phyloP scores from a whole-genome alignment of 2,329 filamentous ascomycete species.

The Epichloe coenophiala region DNA sequence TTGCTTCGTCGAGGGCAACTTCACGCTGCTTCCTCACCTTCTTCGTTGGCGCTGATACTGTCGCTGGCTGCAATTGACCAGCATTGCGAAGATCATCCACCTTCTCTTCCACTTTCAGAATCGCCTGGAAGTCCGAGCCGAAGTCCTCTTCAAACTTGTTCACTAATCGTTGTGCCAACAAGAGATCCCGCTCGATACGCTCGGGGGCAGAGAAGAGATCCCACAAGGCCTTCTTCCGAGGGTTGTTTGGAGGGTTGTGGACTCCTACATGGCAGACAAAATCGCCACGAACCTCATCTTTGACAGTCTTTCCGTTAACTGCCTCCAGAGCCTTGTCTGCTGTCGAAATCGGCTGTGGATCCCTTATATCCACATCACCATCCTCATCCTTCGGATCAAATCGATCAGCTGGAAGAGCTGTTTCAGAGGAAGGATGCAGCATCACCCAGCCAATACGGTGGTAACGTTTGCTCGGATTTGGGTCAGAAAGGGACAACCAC shows the following conservation, averaged over 20 bases:
- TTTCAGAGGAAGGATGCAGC: slow-evolving; percentile 67
- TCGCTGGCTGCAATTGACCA: slow-evolving; percentile 60
- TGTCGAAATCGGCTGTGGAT: slow-evolving; percentile 39
- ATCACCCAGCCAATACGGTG: slow-evolving; percentile 98
- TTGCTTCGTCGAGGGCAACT: slow-evolving; percentile 45
- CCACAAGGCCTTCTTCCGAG: slow-evolving; percentile 91
- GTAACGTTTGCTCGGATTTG: slow-evolving; percentile 92
- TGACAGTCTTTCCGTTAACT: slow-evolving; percentile 96
- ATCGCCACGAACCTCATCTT: slow-evolving; percentile 84
- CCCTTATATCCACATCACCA: slow-evolving; percentile 42
- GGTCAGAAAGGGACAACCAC: slow-evolving; percentile 90
- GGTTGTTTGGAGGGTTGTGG: slow-evolving; percentile 74
- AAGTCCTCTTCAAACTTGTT: slow-evolving; percentile 76
- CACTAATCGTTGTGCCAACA: slow-evolving; percentile 69
- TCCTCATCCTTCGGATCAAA: slow-evolving; percentile 62
- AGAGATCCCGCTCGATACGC: slow-evolving; percentile 79
- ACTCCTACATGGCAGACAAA: slow-evolving; percentile 97
- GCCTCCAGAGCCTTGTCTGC: slow-evolving; percentile 82
- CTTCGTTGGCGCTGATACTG: slow-evolving; percentile 36
- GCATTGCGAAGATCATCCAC: slow-evolving; percentile 68
- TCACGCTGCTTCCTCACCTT: slow-evolving; percentile 49
- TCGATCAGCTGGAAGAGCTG: slow-evolving; percentile 50
- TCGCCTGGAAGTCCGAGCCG: slow-evolving; percentile 62
- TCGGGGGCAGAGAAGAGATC: slow-evolving; percentile 92
- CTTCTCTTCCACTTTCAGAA: slow-evolving; percentile 69